Evolutionary conservation across 2,329 filamentous ascomycete species (phyloP), one percentile per base, ranked within the genome.

Genomic region (Fusarium sp.): DNA sequence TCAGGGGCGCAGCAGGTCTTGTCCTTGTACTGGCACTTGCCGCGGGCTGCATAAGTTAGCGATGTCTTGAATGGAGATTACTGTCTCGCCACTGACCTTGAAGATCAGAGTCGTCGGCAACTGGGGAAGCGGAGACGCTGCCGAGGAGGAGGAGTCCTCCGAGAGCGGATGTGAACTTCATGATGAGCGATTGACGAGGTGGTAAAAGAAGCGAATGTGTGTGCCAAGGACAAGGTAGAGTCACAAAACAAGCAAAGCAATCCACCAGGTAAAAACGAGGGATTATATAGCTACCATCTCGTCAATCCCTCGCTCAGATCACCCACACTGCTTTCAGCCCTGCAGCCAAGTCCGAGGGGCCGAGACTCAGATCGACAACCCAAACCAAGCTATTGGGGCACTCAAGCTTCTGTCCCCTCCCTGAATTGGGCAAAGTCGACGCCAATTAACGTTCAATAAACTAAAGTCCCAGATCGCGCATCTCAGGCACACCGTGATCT

Each of bases 21-120:
- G 11, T 74, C 64, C 35, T 74, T 73, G 57, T 60, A 77, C 9
- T 72, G 59, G 8, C 75, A 77, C 16, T 54, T 75, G 0, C 9
- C 50, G 14, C 76, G 74, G 3, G 50, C 74, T 77, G 7, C 2
- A 5, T 0, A 5, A 1, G n/a, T 74, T 20, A 78, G 70, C 8
- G 0, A 52, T 52, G 47, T 52, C 18, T 52, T 29, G 10, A 9
- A 18, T 38, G 3, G 4, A 57, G 8, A 9, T 37, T 13, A 14
- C 18, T 24, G 31, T 56, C 11, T 56, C 11, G 31, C 3, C 1
- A 24, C 34, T 57, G 14, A 54, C 50, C 50, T 54, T 54, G 27
- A 2, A 54, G 27, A n/a, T 20, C 3, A n/a, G 54, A 38, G 22
- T 57, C 54, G 3, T 57, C 34, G 6, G 54, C 31, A 13, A 57